Evolutionary conservation across 768 basidiomycete genomes (phyloP).

Genomic region (Pulveroboletus sp.): DNA sequence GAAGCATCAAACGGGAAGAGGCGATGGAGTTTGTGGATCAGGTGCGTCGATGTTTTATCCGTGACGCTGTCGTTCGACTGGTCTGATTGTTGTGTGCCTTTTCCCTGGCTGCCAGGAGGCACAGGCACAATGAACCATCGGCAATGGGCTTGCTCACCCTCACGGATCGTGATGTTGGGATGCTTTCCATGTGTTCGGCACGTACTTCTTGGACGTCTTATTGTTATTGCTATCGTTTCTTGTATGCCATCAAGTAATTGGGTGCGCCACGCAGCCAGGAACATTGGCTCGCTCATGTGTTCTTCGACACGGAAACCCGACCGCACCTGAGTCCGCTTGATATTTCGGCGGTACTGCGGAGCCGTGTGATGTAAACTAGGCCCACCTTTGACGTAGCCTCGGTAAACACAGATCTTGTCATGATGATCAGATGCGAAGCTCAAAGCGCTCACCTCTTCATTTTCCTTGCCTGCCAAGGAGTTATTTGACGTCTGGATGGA

Average conservation of each 20-base stretch:
- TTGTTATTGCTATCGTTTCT: constrained; percentile 19
- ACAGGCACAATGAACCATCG: constrained; percentile 37
- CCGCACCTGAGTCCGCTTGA: not conserved
- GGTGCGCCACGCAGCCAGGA: not conserved
- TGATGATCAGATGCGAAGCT: too few species aligned
- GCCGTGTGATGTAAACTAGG: too few species aligned
- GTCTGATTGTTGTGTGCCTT: not conserved
- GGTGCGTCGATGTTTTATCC: constrained; percentile 33
- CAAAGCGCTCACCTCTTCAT: too few species aligned
- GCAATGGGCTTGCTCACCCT: not conserved
- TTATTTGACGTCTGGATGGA: too few species aligned
- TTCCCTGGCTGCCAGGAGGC: constrained; percentile 34
- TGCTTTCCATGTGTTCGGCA: not conserved
- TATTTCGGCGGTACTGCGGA: too few species aligned
- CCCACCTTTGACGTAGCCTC: too few species aligned
- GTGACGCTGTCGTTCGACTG: not conserved
- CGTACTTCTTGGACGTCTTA: constrained; percentile 2
- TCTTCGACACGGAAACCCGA: not conserved
- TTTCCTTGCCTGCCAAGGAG: too few species aligned
- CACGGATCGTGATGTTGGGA: not conserved
- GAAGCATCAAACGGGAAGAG: constrained; percentile 82
- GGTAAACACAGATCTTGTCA: too few species aligned
- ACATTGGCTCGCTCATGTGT: not conserved
- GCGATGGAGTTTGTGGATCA: constrained; percentile 94
- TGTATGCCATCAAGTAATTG: not conserved